Percentiles rank a stretch among this genome's conserved stretches.
phyloP scores from a whole-genome alignment of 2,329 filamentous ascomycete genomes.

The Neobulgaria alba region DNA sequence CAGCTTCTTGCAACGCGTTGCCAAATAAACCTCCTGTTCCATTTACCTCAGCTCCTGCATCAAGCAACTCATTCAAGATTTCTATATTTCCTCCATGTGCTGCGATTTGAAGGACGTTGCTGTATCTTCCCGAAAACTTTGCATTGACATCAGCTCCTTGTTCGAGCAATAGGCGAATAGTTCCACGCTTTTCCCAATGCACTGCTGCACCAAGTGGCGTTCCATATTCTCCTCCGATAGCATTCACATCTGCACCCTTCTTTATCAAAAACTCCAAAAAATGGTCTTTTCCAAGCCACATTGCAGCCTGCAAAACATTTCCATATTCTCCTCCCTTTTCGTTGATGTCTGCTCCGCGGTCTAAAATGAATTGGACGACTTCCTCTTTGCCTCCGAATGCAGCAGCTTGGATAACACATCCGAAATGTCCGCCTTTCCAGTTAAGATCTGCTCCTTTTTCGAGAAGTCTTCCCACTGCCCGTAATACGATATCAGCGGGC shows the following conservation, averaged over 20 bases:
- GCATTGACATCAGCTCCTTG: constrained; percentile 12
- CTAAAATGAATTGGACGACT: constrained; percentile 7
- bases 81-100: neutral
- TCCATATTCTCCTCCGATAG: constrained; percentile 4
- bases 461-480: constrained; percentile 7
- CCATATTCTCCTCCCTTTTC: constrained; percentile 6
- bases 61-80: constrained; percentile 6
- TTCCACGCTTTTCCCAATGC: neutral
- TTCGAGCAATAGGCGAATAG: constrained; percentile 9
- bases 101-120: constrained; percentile 4
- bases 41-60: constrained; percentile 1
- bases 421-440: neutral
- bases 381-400: neutral
- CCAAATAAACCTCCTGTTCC: neutral
- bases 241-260: constrained; percentile 9
- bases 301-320: constrained; percentile 8
- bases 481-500: neutral
- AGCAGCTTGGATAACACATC: constrained; percentile 3
- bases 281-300: neutral
- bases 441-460: constrained; percentile 1
- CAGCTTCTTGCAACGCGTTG: neutral
- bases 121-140: neutral
- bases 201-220: constrained; percentile 13
- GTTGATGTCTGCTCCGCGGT: constrained; percentile 10
- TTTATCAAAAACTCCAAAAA: constrained; percentile 7